phyloP scores from a whole-genome alignment of 2,329 filamentous ascomycete species.

The Arthrinium phaeospermum region DNA sequence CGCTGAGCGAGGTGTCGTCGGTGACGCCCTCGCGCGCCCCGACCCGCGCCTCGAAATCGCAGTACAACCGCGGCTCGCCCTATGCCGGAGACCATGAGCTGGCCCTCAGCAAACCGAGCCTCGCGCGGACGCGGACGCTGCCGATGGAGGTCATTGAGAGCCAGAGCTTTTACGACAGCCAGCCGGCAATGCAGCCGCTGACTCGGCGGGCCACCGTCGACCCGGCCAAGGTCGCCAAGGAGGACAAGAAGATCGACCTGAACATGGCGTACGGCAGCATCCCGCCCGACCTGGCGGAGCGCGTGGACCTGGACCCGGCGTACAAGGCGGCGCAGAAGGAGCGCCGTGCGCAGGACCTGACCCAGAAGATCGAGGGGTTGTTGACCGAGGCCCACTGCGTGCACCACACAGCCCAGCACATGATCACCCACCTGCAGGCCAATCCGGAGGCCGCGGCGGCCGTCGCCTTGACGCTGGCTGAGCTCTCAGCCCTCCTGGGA shows the following conservation, averaged over 20 bases:
- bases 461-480: conserved; percentile 88
- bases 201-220: conserved; percentile 39
- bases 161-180: conserved; percentile 35
- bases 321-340: conserved; percentile 65
- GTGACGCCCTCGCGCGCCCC: conserved; percentile 52
- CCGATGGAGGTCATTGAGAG: conserved; percentile 21
- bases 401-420: conserved; percentile 81
- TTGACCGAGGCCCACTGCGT: conserved; percentile 88
- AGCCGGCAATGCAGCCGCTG: conserved; percentile 42
- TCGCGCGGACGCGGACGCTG: conserved; percentile 30
- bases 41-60: conserved; percentile 46
- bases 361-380: conserved; percentile 76
- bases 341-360: conserved; percentile 58
- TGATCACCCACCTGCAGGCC: conserved; percentile 76
- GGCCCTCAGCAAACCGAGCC: conserved; percentile 45
- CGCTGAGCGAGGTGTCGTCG: conserved; percentile 58
- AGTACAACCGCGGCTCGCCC: conserved; percentile 42
- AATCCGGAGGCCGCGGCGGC: conserved; percentile 89
- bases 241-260: conserved; percentile 75
- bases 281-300: conserved; percentile 66
- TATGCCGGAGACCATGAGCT: conserved; percentile 52
- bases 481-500: conserved; percentile 80
- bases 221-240: conserved; percentile 36
- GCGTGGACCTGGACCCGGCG: conserved; percentile 44
- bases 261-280: conserved; percentile 88